These are phyloP conservation scores for Lecanosticta acicola DNA, from an alignment of 2,329 filamentous ascomycete species.

Conservation along the genomic window DNA sequence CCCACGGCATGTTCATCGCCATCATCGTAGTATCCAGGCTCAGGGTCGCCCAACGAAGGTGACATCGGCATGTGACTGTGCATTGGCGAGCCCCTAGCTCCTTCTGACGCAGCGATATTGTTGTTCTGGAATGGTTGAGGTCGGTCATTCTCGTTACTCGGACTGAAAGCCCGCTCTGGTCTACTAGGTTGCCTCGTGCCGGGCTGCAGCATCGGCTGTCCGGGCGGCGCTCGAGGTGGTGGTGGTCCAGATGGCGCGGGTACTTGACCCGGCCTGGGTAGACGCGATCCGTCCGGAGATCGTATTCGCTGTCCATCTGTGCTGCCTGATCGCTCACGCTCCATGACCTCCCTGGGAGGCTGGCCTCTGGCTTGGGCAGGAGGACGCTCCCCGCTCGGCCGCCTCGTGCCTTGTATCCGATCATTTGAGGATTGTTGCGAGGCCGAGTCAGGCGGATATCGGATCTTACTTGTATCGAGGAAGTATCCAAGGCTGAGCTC, in stretches of 20 bases:
- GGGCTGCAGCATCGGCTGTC: conserved; percentile 41
- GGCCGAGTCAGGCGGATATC: conserved; percentile 67
- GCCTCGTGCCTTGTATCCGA: conserved; percentile 21
- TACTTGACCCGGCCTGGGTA: conserved; percentile 45
- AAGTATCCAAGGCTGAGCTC: conserved; percentile 88
- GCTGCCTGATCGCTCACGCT: conserved; percentile 24
- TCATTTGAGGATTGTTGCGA: conserved; percentile 31
- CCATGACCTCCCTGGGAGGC: conserved; percentile 25
- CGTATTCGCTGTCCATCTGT: conserved; percentile 20
- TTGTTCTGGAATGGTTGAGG: conserved; percentile 23
- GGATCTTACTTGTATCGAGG: conserved; percentile 90
- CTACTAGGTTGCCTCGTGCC: conserved; percentile 28
- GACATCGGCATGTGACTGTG: conserved; percentile 14
- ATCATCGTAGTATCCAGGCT: conserved; percentile 10
- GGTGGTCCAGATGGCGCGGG: conserved; percentile 59
- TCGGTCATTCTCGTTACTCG: conserved; percentile 24
- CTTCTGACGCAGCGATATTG: conserved; percentile 11
- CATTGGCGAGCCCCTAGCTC: conserved; percentile 9
- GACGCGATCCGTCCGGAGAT: conserved; percentile 18
- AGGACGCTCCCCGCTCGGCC: conserved; percentile 29
- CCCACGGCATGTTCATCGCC: conserved; percentile 1
- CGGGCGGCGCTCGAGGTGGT: conserved; percentile 56
- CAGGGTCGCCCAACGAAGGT: conserved; percentile 14
- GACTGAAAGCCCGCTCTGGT: conserved; percentile 28
- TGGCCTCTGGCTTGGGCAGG: conserved; percentile 19